Base-by-base conservation (phyloP, 106 monocot species). In the Allium cepa region DNA sequence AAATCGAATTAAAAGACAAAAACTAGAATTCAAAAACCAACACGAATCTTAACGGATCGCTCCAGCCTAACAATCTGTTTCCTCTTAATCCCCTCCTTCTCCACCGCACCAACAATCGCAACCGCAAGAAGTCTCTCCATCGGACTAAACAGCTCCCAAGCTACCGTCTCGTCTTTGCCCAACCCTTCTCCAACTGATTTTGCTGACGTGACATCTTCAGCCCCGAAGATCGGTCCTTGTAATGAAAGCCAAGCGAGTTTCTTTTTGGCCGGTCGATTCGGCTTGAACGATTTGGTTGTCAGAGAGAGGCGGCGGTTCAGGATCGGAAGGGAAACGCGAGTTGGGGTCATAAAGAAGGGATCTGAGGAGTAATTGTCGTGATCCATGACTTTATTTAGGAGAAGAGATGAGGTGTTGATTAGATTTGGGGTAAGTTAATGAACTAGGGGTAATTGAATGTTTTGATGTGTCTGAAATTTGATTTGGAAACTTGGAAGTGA, bases 81-180 rank as follows among this genome's bases (percentile, higher is more conserved):
- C 7, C 70, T 47, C 17, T 68, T 73, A 62, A 57, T 81, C 45
- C 80, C 72, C 46, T 78, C 77, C 7, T 74, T 55, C 0, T 79
- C 53, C 7, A 89, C 92, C 2, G 70, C 76, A 36, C 87, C 92
- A 13, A 85, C 72, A 55, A 85, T 60, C 17, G 92, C 93, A 2
- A 93, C 92, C 9, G 81, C 16, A 46, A 99, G 83, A 14, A 87
- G 85, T 16, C 92, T 75, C 52, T 99, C 87, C 69, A 93, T 59
- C 11, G 92, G 92, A 18, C 67, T 82, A 53, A 97, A 92, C 49
- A 92, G 74, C 79, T 97, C 84, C 92, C 92, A 97, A 0, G 84
- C 89, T 45, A 75, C 68, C 28, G 77, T 66, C 61, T 87, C 97
- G 53, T 79, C 75, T 3, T 12, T 13, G 47, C 68, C 52, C 60